Conservation (phyloP, 2,329 filamentous ascomycete genomes). For the Neurospora sp. region DNA sequence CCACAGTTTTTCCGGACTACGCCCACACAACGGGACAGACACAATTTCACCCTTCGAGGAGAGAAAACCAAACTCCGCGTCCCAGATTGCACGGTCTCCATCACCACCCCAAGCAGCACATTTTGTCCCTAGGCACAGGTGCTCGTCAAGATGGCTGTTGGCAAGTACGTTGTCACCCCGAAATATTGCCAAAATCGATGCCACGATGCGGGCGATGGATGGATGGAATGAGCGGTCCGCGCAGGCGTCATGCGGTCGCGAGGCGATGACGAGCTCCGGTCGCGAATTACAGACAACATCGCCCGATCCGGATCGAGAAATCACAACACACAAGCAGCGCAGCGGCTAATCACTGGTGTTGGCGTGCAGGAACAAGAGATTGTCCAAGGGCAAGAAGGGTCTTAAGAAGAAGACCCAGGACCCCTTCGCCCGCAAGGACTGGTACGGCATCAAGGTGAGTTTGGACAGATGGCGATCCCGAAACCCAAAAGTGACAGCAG, state of each 20-base stretch:
- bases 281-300: not conserved
- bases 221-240: not conserved
- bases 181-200: conserved; percentile 9
- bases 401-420: conserved; percentile 99
- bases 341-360: conserved; percentile 17
- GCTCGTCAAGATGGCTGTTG: conserved; percentile 50
- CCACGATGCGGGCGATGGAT: not conserved
- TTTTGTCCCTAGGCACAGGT: conserved; percentile 33
- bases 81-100: conserved; percentile 23
- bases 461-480: not conserved
- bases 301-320: not conserved
- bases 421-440: conserved; percentile 98
- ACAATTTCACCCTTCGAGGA: conserved; percentile 21
- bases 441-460: conserved; percentile 90
- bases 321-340: not conserved
- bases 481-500: conserved; percentile 2
- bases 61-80: conserved; percentile 22
- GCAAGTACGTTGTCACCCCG: conserved; percentile 37
- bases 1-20: conserved; percentile 20
- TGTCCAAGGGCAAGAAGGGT: conserved; percentile 99
- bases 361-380: conserved; percentile 83
- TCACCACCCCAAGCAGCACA: conserved; percentile 30
- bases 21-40: conserved; percentile 20
- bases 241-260: not conserved
- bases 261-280: not conserved